phyloP scores from a whole-genome alignment of 139 green algal genomes.

The Volvox africanus region DNA sequence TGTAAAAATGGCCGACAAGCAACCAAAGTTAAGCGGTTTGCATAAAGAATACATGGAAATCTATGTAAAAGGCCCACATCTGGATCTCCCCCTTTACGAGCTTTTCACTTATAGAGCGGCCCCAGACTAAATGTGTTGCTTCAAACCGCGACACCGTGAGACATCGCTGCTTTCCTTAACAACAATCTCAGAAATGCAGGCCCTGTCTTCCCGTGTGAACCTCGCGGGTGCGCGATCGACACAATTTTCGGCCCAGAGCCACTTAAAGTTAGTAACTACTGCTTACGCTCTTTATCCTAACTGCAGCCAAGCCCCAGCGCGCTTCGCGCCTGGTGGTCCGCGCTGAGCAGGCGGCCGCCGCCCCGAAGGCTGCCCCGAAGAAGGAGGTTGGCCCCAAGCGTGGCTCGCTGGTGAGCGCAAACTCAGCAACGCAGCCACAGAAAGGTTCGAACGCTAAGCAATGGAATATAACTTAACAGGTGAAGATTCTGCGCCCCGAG shows the following conservation, averaged over 20 bases:
- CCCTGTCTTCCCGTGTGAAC: conserved; percentile 46
- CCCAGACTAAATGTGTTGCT: background rate
- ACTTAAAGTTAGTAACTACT: background rate
- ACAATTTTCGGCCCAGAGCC: background rate
- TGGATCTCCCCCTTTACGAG: conserved; percentile 29
- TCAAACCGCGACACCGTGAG: conserved; percentile 28
- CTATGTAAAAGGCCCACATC: conserved; percentile 25
- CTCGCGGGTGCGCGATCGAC: conserved; percentile 43
- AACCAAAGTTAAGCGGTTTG: conserved; percentile 9
- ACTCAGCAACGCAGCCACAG: background rate
- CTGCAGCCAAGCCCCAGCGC: conserved; percentile 57
- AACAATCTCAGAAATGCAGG: conserved; percentile 25
- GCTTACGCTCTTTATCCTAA: background rate
- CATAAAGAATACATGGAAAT: background rate
- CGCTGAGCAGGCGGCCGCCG: conserved; percentile 54
- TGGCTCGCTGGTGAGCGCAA: conserved; percentile 73
- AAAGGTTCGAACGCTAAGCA: background rate
- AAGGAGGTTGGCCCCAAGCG: conserved; percentile 90
- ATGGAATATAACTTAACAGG: conserved; percentile 69
- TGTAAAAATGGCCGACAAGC: background rate
- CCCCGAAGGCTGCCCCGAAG: conserved; percentile 64
- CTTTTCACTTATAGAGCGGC: background rate
- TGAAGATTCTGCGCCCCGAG: conserved; percentile 97
- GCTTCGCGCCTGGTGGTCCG: conserved; percentile 57
- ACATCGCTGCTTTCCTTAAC: background rate